phyloP scores from a whole-genome alignment of 192 early-diverging fungal genomes.

The Coemansia sp. region DNA sequence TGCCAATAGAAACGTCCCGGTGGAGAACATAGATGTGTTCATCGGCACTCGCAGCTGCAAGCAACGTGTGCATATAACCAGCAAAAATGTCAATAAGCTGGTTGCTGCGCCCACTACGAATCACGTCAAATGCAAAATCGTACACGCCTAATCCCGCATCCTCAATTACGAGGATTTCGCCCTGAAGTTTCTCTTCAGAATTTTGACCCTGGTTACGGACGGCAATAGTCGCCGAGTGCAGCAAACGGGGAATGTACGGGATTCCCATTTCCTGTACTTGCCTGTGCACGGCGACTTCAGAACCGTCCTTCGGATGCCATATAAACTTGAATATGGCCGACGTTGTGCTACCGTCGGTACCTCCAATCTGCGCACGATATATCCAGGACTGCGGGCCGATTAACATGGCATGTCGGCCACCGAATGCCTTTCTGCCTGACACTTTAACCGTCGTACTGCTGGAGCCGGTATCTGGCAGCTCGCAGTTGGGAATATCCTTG shows the following conservation, averaged over 20 bases:
- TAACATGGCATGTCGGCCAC: neutral
- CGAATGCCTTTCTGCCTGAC: neutral
- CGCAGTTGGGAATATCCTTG: neutral
- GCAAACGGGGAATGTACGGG: neutral
- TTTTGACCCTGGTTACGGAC: neutral
- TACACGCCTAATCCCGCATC: too few relatives aligned
- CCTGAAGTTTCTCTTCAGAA: neutral
- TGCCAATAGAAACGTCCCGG: constrained; percentile 13
- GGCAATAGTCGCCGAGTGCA: neutral
- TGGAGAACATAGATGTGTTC: neutral
- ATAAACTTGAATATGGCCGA: neutral
- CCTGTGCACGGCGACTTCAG: neutral
- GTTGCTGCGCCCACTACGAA: too few relatives aligned
- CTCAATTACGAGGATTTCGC: too few relatives aligned
- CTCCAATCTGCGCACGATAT: neutral
- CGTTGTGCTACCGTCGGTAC: too few relatives aligned
- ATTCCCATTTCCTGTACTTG: neutral
- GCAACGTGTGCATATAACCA: constrained; percentile 8
- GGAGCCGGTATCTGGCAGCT: neutral
- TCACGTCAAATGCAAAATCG: too few relatives aligned
- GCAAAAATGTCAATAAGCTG: neutral
- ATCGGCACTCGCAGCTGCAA: constrained; percentile 4
- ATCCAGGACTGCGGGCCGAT: neutral
- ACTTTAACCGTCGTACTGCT: neutral
- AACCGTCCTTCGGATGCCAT: neutral